These are phyloP conservation scores for Lipomyces orientalis DNA, from an alignment of 805 yeast species.

Conservation along the genomic window DNA sequence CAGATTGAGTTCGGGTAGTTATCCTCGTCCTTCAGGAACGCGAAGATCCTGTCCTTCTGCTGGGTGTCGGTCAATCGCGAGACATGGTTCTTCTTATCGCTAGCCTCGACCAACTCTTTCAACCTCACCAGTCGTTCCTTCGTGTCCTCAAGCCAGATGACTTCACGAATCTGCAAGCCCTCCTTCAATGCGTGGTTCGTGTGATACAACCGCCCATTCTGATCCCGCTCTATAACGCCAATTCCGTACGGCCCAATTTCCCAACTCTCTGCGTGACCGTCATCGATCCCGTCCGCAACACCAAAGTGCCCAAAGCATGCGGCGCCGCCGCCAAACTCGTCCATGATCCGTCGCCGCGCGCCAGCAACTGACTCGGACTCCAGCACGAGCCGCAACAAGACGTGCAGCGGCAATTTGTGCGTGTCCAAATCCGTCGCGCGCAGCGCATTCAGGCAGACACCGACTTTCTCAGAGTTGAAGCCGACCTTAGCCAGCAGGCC, in stretches of 20 bases:
- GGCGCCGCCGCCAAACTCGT: constrained; percentile 27
- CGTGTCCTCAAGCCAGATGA: constrained; percentile 35
- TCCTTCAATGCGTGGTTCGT: constrained; percentile 32
- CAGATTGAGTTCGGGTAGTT: constrained; percentile 42
- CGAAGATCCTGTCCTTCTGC: constrained; percentile 32
- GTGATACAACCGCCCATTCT: constrained; percentile 25
- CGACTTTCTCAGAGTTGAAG: constrained; percentile 46
- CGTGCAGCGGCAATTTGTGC: constrained; percentile 48
- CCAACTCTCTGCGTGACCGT: constrained; percentile 31
- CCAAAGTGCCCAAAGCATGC: constrained; percentile 37
- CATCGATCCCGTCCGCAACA: constrained; percentile 30
- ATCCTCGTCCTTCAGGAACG: constrained; percentile 38
- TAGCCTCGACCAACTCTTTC: constrained; percentile 16
- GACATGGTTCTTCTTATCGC: constrained; percentile 10
- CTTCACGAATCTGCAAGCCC: constrained; percentile 24
- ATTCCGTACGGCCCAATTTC: constrained; percentile 36
- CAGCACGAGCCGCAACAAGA: constrained; percentile 47
- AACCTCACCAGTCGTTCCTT: constrained; percentile 26
- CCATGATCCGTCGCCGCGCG: constrained; percentile 30
- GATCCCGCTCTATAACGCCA: constrained; percentile 19
- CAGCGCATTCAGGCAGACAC: constrained; percentile 46
- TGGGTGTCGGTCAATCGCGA: constrained; percentile 1
- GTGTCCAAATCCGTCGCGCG: constrained; percentile 44
- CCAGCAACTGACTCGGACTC: constrained; percentile 42
- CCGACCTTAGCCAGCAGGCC: constrained; percentile 50